Percentiles rank a stretch among this genome's conserved stretches.
These are phyloP conservation scores for Turnera subulata DNA, from an alignment of 345 rosid genomes.

Conservation along the genomic window DNA sequence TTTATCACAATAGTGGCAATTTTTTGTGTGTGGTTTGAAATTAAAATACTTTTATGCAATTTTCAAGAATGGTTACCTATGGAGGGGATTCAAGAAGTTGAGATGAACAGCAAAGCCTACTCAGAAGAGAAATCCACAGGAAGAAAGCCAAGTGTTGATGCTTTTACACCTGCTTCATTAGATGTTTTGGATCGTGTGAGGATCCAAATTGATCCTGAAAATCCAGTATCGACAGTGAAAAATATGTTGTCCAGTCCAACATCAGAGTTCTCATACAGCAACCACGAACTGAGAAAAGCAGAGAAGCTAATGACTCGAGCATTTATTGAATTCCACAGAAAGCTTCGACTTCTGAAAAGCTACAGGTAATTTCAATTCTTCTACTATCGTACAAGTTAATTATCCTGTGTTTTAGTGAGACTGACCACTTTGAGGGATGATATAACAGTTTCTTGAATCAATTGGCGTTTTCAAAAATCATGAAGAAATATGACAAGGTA, in stretches of 20 bases:
- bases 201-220: slow-evolving; percentile 40
- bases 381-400: too few relatives aligned
- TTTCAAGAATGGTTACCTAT: slow-evolving; percentile 18
- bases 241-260: slow-evolving; percentile 34
- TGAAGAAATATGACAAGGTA: slow-evolving; percentile 81
- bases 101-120: slow-evolving; percentile 20
- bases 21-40: too few relatives aligned
- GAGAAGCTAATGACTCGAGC: slow-evolving; percentile 54
- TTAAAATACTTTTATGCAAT: not conserved
- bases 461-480: slow-evolving; percentile 59
- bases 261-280: slow-evolving; percentile 45
- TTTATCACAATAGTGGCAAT: too few relatives aligned
- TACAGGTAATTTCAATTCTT: too few relatives aligned
- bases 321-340: slow-evolving; percentile 57
- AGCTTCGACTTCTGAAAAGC: slow-evolving; percentile 72
- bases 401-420: too few relatives aligned
- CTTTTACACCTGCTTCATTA: slow-evolving; percentile 47
- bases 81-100: slow-evolving; percentile 35
- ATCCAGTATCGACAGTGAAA: slow-evolving; percentile 67
- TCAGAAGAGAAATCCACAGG: not conserved
- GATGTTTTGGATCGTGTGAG: slow-evolving; percentile 48
- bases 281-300: slow-evolving; percentile 46
- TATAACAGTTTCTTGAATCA: slow-evolving; percentile 61
- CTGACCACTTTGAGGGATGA: too few relatives aligned
- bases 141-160: slow-evolving; percentile 7